Evolutionary conservation across 2,329 filamentous ascomycete genomes (phyloP).

Genomic region (Cadophora luteo-olivacea): DNA sequence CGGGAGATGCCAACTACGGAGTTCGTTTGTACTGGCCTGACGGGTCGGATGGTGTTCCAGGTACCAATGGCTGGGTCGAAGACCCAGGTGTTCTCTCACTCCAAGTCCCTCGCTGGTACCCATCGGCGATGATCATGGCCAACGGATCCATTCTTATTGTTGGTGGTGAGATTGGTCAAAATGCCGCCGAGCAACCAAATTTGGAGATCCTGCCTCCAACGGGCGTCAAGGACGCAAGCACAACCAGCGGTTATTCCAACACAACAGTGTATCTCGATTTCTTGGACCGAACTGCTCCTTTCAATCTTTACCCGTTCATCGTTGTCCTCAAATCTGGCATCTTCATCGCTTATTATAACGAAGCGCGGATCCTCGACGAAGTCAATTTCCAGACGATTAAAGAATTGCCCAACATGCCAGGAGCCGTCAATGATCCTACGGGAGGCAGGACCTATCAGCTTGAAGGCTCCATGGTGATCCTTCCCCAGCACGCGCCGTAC

Average conservation of each 20-base stretch:
- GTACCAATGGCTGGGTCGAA: slow-evolving; percentile 70
- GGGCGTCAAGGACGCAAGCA: slow-evolving; percentile 47
- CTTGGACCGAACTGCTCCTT: slow-evolving; percentile 67
- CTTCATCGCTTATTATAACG: slow-evolving; percentile 70
- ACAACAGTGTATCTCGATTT: slow-evolving; percentile 63
- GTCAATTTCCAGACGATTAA: slow-evolving; percentile 61
- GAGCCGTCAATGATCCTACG: slow-evolving; percentile 62
- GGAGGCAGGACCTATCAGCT: slow-evolving; percentile 72
- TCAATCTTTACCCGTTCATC: slow-evolving; percentile 72
- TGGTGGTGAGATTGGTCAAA: slow-evolving; percentile 68
- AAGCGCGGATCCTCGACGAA: slow-evolving; percentile 69
- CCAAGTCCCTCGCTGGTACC: slow-evolving; percentile 69
- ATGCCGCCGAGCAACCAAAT: slow-evolving; percentile 64
- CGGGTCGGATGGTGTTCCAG: slow-evolving; percentile 59
- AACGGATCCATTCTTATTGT: slow-evolving; percentile 71
- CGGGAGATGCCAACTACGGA: slow-evolving; percentile 65
- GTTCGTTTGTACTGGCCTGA: slow-evolving; percentile 69
- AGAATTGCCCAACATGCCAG: slow-evolving; percentile 66
- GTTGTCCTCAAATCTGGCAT: slow-evolving; percentile 67
- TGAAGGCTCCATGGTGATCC: slow-evolving; percentile 65
- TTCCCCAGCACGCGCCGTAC: slow-evolving; percentile 69
- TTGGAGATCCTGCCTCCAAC: slow-evolving; percentile 65
- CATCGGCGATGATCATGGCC: slow-evolving; percentile 66
- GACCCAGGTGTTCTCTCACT: slow-evolving; percentile 61
- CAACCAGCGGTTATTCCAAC: slow-evolving; percentile 44